Conservation (phyloP, 768 basidiomycete genomes). For the Astraeus odoratus region DNA sequence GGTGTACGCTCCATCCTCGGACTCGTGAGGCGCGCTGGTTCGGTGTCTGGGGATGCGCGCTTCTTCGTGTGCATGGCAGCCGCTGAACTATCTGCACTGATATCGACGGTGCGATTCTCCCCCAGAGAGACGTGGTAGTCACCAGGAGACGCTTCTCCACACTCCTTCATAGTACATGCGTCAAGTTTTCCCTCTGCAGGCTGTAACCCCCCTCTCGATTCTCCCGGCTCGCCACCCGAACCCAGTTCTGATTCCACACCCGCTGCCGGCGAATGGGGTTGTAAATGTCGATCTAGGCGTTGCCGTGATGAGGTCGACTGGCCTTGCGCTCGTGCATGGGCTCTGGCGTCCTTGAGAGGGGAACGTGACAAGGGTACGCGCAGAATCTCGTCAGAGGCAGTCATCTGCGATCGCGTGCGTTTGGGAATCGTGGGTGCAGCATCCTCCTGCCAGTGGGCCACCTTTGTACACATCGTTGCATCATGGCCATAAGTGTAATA, state of each 20-base stretch:
- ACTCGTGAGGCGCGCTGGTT: slow-evolving; percentile 9
- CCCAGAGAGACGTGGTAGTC: too few relatives aligned
- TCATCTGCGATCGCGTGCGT: slow-evolving; percentile 47
- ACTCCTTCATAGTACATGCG: not conserved
- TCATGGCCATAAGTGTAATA: too few relatives aligned
- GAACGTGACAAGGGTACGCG: slow-evolving; percentile 38
- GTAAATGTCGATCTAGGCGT: not conserved
- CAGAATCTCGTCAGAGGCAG: slow-evolving; percentile 40
- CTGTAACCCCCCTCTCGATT: not conserved
- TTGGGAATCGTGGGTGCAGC: slow-evolving; percentile 8
- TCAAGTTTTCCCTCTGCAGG: not conserved
- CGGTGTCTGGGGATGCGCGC: slow-evolving; percentile 23
- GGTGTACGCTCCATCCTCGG: slow-evolving; percentile 11
- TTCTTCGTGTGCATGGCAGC: slow-evolving; percentile 16
- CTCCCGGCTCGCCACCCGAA: not conserved
- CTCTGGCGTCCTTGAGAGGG: slow-evolving; percentile 47
- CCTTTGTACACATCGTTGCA: too few relatives aligned
- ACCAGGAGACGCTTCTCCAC: not conserved
- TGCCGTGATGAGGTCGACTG: slow-evolving; percentile 14
- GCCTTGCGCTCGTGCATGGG: slow-evolving; percentile 19
- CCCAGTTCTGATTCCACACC: not conserved
- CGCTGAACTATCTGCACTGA: not conserved
- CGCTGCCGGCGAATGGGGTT: not conserved
- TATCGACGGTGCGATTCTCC: too few relatives aligned
- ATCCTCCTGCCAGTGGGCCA: too few relatives aligned